A percentile compares a stretch with the other conserved stretches of the same genome.
phyloP scores from a whole-genome alignment of 2,329 filamentous ascomycete genomes.

The Trichoderma breve region DNA sequence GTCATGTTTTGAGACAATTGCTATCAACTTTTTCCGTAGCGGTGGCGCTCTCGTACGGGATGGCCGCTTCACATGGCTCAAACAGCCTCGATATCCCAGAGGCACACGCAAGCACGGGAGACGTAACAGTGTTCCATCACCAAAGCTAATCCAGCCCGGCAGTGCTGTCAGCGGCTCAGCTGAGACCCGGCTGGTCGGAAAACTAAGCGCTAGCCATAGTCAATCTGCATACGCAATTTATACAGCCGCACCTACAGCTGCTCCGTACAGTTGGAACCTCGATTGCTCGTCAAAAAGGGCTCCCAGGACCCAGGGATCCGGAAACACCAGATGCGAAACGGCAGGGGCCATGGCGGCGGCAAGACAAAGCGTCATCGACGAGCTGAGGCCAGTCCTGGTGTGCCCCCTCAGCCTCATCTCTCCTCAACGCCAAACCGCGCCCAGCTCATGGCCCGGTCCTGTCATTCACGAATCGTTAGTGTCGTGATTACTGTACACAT shows the following conservation, averaged over 20 bases:
- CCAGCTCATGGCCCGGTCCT: background rate
- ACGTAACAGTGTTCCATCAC: background rate
- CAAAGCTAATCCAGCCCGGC: constrained; percentile 11
- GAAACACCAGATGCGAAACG: background rate
- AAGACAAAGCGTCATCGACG: constrained; percentile 3
- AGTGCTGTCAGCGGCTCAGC: constrained; percentile 13
- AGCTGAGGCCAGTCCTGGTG: constrained; percentile 1
- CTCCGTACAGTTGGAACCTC: background rate
- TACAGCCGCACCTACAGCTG: background rate
- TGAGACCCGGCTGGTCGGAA: constrained; percentile 11
- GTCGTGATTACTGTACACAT: background rate
- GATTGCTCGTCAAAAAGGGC: background rate
- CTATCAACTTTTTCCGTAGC: background rate
- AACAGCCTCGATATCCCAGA: background rate
- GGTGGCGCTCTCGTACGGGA: background rate
- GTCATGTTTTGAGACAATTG: background rate
- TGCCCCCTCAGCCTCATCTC: constrained; percentile 1
- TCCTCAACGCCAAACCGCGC: constrained; percentile 15
- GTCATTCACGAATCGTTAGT: constrained; percentile 7
- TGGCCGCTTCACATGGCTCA: background rate
- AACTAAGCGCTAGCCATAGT: constrained; percentile 12
- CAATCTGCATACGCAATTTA: constrained; percentile 16
- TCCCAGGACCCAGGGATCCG: constrained; percentile 8
- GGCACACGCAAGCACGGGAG: background rate
- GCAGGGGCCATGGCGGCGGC: background rate